Evolutionary conservation across 257 asterid species (phyloP).

Genomic region (Solanum okadae): DNA sequence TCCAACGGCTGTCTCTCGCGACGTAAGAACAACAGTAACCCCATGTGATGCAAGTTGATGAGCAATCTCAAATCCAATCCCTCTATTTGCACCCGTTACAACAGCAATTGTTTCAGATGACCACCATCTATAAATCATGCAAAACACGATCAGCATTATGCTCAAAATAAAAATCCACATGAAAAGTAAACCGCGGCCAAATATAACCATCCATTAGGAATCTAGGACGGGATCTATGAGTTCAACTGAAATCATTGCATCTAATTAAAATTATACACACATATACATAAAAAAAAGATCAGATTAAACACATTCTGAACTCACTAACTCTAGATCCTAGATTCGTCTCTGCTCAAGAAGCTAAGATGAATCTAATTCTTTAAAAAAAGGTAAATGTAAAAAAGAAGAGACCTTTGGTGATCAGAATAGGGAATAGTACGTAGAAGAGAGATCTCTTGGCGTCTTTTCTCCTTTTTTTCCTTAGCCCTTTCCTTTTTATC

Average conservation of each 20-base stretch:
- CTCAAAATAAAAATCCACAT: background rate
- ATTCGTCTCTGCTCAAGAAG: background rate
- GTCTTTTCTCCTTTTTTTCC: constrained; percentile 71
- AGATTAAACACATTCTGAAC: background rate
- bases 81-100: constrained; percentile 93
- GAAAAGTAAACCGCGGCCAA: background rate
- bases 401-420: constrained; percentile 43
- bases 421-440: constrained; percentile 79
- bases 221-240: too few relatives aligned
- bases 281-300: background rate
- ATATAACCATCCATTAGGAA: too few relatives aligned
- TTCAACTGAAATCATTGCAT: too few relatives aligned
- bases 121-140: constrained; percentile 67
- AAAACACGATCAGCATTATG: background rate
- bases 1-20: constrained; percentile 62
- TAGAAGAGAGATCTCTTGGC: constrained; percentile 67
- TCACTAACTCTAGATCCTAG: background rate
- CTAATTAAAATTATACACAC: background rate
- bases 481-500: constrained; percentile 59
- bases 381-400: background rate
- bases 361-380: background rate
- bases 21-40: constrained; percentile 65
- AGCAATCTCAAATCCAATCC: constrained; percentile 84
- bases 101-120: constrained; percentile 59
- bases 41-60: constrained; percentile 72